Evolutionary conservation across 2,329 filamentous ascomycete genomes (phyloP).

Genomic region (Fusarium nygamai): DNA sequence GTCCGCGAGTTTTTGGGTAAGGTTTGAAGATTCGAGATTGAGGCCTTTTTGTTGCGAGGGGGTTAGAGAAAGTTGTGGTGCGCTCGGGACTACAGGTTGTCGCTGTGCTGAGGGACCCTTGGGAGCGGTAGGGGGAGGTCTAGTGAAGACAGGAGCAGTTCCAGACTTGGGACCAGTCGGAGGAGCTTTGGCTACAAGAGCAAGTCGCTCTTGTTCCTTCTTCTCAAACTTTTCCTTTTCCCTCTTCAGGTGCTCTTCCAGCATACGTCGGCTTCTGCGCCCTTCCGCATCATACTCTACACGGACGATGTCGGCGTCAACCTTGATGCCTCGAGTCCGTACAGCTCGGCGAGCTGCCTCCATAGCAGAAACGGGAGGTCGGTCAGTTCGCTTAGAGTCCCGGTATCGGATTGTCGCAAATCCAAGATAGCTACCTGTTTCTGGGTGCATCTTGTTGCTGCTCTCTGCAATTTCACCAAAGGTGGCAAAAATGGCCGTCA

Average conservation of each 20-base stretch:
- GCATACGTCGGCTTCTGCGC: constrained; percentile 79
- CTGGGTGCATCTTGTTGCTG: constrained; percentile 93
- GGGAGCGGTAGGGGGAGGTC: constrained; percentile 83
- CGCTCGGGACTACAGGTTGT: constrained; percentile 43
- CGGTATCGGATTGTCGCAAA: constrained; percentile 92
- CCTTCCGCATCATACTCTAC: constrained; percentile 93
- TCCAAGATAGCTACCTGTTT: constrained; percentile 92
- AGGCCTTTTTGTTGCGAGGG: constrained; percentile 44
- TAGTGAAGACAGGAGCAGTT: constrained; percentile 43
- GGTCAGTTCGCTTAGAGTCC: constrained; percentile 66
- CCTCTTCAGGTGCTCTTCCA: constrained; percentile 77
- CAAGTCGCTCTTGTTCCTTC: constrained; percentile 54
- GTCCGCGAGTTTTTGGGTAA: constrained; percentile 75
- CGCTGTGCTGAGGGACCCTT: constrained; percentile 78
- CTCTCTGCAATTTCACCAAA: constrained; percentile 91
- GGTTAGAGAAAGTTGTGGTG: constrained; percentile 48
- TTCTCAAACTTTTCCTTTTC: constrained; percentile 72
- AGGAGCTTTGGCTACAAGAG: constrained; percentile 47
- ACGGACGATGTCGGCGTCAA: constrained; percentile 79
- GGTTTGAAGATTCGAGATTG: constrained; percentile 71
- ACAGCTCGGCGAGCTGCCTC: constrained; percentile 86
- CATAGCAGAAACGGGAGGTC: constrained; percentile 69
- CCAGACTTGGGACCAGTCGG: constrained; percentile 52
- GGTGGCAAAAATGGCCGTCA: constrained; percentile 78
- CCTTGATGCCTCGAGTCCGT: constrained; percentile 77